Base-by-base conservation (phyloP, 2,329 filamentous ascomycete genomes). In the Phialocephala subalpina region DNA sequence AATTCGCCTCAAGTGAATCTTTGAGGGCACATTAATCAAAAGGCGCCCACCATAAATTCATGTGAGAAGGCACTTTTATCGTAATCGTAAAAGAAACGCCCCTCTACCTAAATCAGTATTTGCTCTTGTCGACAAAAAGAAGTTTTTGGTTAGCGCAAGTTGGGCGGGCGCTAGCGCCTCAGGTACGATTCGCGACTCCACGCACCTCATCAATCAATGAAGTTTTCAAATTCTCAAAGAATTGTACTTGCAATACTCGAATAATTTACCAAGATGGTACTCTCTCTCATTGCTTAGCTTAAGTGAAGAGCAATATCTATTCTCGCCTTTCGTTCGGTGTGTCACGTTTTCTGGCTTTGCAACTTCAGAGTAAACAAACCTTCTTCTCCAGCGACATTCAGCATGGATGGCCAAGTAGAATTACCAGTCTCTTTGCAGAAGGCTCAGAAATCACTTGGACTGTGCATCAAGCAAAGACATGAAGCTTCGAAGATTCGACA, bases 401-500 rank as follows among this genome's bases (percentile, higher is more conserved):
- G 27, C 40, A 76, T 75, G 74, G 65, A 73, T 22, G 60, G 63
- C 29, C n/a, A 35, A 27, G 55, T 60, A 14, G 12, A 42, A 27
- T 75, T 68, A 62, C 79, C 78, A 22, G 78, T 82, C 18, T 73
- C 75, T 14, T 64, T 82, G 16, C 73, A 78, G 57, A 76, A 76
- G 38, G 75, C 85, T 38, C 80, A 82, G 62, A 76, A 78, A 47
- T 78, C 76, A 20, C 79, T 90, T 25, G 78, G 80, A 38, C 83
- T 84, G 4, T 87, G 82, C 67, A 79, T 89, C 63, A 86, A 85
- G 60, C 82, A 84, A 33, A 82, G 86, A 29, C 86, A 89, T 64
- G 85, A 90, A 70, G 81, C 83, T 58, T 79, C 82, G 40, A 84
- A 84, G 56, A 85, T 90, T 63, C 82, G 86, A 67, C 84, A 83